Evolutionary conservation across 1,139 yeast genomes (phyloP), one percentile per base, ranked within the genome.

Genomic region (Magnusiomyces clavatus): DNA sequence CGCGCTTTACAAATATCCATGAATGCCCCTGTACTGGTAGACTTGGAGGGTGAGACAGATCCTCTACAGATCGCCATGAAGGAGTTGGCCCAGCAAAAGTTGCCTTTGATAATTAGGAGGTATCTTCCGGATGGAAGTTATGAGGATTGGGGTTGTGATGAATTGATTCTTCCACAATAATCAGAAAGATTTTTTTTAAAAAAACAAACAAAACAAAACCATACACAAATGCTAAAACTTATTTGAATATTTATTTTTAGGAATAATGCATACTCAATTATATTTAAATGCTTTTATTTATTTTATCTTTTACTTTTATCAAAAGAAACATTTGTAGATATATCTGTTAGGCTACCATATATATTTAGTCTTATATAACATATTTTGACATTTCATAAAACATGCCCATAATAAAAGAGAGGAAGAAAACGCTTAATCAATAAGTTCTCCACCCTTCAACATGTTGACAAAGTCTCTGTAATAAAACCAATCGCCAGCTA

Each of bases 101-200:
- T 94, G 53, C 99, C 98, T 1, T 76, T 92, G 64, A 96, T 94
- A 47, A 87, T 92, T 51, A 82, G 99, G 77, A 80, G 99, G 70
- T 94, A 89, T 67, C 77, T 92, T 63, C 98, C 99, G 1, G 98
- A 94, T 68, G 96, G 97, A 6, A 82, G 95, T 48, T 92, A 82
- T 64, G 99, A 92, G 71, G 99, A 92, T 69, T 92, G 98, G 98
- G 95, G 96, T 48, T 94, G 96, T 65, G 97, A 92, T 69, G 99
- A 92, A 72, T 78, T 92, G 65, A 89, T 92, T 66, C 87, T 89
- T 56, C 97, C 92, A 68, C 84, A 80, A 63, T 83, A 73, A 60
- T 34, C 3, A 36, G n/a, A 39, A 17, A 13, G 6, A 44, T n/a
- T 16, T 13, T 8, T 5, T 29, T 6, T 10, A 43, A 20, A 29